A percentile compares a stretch with the other conserved stretches of the same genome.
phyloP scores from a whole-genome alignment of 1,284 basidiomycete species.

The Austroboletus olivaceoglutinosus region DNA sequence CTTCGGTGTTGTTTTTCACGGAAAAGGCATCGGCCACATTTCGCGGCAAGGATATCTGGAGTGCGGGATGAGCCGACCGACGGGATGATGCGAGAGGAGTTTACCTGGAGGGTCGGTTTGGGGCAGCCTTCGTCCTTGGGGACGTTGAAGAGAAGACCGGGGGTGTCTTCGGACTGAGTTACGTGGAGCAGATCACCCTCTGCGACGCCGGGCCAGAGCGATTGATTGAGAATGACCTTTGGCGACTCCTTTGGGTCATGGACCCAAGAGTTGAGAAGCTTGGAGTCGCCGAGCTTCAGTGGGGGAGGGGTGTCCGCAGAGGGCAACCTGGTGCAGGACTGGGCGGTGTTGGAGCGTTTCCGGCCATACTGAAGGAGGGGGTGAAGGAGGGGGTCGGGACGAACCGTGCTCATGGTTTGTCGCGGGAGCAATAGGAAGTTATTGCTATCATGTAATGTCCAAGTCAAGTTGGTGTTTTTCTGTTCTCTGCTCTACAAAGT shows the following conservation, averaged over 20 bases:
- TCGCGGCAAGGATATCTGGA: slow-evolving; percentile 70
- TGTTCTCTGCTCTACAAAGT: neutral
- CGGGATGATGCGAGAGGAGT: slow-evolving; percentile 3
- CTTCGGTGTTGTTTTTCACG: slow-evolving; percentile 70
- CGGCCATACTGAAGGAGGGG: slow-evolving; percentile 50
- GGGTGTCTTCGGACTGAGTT: slow-evolving; percentile 41
- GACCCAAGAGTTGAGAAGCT: slow-evolving; percentile 67
- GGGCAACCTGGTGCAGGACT: slow-evolving; percentile 53
- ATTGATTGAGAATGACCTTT: slow-evolving; percentile 63
- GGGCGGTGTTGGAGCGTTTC: slow-evolving; percentile 68
- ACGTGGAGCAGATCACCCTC: slow-evolving; percentile 72
- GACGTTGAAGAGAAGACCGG: slow-evolving; percentile 64
- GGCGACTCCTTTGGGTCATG: slow-evolving; percentile 64
- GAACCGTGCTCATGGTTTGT: slow-evolving; percentile 52
- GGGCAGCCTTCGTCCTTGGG: slow-evolving; percentile 57
- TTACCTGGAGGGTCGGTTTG: slow-evolving; percentile 66
- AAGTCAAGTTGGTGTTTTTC: neutral
- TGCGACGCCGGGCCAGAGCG: slow-evolving; percentile 69
- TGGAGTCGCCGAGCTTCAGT: slow-evolving; percentile 59
- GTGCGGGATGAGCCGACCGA: slow-evolving; percentile 3
- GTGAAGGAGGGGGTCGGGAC: slow-evolving; percentile 55
- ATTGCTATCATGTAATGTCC: neutral
- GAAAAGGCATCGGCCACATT: slow-evolving; percentile 66
- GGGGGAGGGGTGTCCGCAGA: slow-evolving; percentile 33
- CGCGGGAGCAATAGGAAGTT: slow-evolving; percentile 5